Conservation (phyloP, 495 filamentous ascomycete species). For the Clavariopsis aquatica region DNA sequence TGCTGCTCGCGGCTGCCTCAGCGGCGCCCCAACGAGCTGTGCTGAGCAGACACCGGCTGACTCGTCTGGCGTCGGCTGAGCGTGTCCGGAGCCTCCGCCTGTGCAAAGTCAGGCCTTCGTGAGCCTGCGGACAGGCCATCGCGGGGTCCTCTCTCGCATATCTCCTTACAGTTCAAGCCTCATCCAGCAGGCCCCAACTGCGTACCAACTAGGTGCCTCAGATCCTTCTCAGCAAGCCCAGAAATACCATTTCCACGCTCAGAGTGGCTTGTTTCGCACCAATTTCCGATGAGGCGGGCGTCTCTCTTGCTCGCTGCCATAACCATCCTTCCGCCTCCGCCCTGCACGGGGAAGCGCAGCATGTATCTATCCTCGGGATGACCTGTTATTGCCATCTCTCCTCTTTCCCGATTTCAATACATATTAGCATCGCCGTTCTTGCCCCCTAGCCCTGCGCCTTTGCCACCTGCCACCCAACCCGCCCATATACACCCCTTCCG, state of each 20-base stretch:
- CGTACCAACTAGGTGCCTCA: slow-evolving; percentile 20
- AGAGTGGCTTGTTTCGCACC: slow-evolving; percentile 26
- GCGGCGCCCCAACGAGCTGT: background rate
- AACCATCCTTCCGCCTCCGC: slow-evolving; percentile 18
- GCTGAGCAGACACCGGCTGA: slow-evolving; percentile 19
- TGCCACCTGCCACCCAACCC: slow-evolving; percentile 20
- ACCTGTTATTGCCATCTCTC: background rate
- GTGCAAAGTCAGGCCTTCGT: slow-evolving; percentile 15
- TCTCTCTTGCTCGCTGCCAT: slow-evolving; percentile 12
- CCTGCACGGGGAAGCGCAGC: slow-evolving; percentile 1
- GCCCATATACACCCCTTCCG: slow-evolving; percentile 22
- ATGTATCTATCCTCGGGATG: slow-evolving; percentile 1
- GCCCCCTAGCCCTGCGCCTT: slow-evolving; percentile 2
- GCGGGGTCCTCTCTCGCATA: slow-evolving; percentile 10
- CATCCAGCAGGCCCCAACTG: slow-evolving; percentile 14
- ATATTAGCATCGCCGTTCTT: slow-evolving; percentile 16
- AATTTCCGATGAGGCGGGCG: slow-evolving; percentile 28
- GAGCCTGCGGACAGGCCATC: slow-evolving; percentile 15
- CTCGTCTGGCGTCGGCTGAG: slow-evolving; percentile 6
- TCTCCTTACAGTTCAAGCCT: slow-evolving; percentile 27
- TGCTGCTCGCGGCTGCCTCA: background rate
- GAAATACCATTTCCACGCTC: slow-evolving; percentile 10
- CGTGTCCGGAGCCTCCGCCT: background rate
- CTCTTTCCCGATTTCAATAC: slow-evolving; percentile 1
- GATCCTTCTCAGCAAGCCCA: slow-evolving; percentile 1